Evolutionary conservation across 352 stramenopile genomes (phyloP), one percentile per base, ranked within the genome.

Genomic region (Phytophthora melonis): DNA sequence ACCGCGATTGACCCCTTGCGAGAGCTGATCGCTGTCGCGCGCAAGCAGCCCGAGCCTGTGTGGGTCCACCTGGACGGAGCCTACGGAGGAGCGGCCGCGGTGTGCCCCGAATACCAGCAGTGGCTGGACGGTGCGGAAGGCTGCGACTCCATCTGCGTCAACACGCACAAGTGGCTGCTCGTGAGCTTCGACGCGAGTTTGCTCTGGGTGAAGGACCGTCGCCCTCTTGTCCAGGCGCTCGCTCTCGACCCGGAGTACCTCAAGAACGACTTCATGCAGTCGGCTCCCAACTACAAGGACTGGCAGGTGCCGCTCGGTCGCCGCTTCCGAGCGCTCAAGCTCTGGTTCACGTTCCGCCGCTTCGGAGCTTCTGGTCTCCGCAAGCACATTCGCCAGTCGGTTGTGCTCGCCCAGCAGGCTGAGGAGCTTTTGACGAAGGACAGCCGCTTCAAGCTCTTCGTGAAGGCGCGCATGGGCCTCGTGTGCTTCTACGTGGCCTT

Each of bases 121-220:
- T 87, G 80, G 80, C 32, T 93, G 32, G 64, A 83, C 41, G 88
- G 86, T 16, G 70, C 80, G 10, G 86, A 94, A 68, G 74, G 84
- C 23, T 83, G 79, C 30, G 84, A 94, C 69, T 93, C 82, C 27
- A 73, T 94, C 70, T 86, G 84, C 55, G 71, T 92, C 63, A 94
- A 94, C 68, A 81, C 78, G 47, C 87, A 93, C 83, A 94, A 94
- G 75, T 93, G 87, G 86, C 71, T 93, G 21, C 79, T 93, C 19
- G 73, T 90, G 52, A 84, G 79, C 61, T 89, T 91, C 25, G 84
- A 92, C 68, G 88, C 83, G 55, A 89, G 81, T 69, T 32, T 91
- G 53, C 63, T 93, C 21, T 94, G 84, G 80, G 84, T 94, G 18
- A 81, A 79, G 57, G 81, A 94, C 56, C 80, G 81, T 14, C 70